Conservation (phyloP, 805 yeast genomes). For the Cyberlindnera galapagoensis region DNA sequence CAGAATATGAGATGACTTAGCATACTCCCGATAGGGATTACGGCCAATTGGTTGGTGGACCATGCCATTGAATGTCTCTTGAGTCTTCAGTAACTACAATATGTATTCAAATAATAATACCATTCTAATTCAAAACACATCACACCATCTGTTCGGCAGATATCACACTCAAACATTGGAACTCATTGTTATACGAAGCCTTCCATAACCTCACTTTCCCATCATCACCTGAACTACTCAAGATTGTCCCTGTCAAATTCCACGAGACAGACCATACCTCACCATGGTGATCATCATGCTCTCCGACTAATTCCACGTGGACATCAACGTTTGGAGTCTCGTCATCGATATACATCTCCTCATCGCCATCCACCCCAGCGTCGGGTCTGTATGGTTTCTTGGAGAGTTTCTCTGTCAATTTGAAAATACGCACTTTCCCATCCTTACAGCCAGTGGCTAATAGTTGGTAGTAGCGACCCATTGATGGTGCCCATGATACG, state of each 20-base stretch:
- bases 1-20: too few relatives aligned
- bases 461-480: conserved; percentile 83
- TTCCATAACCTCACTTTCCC: conserved; percentile 92
- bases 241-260: conserved; percentile 89
- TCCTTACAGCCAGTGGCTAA: conserved; percentile 96
- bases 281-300: conserved; percentile 69
- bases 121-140: not conserved
- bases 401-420: conserved; percentile 43
- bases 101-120: too few relatives aligned
- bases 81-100: too few relatives aligned
- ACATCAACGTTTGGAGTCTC: conserved; percentile 24
- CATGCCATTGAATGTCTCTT: too few relatives aligned
- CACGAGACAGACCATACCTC: conserved; percentile 97
- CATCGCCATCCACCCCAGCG: conserved; percentile 7
- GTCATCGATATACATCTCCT: conserved; percentile 16
- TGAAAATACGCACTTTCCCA: conserved; percentile 83
- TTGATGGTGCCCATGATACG: conserved; percentile 94
- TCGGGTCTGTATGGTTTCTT: conserved; percentile 4
- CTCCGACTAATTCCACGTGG: conserved; percentile 55
- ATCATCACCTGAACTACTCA: conserved; percentile 94
- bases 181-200: conserved; percentile 75
- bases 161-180: conserved; percentile 86
- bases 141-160: conserved; percentile 41
- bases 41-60: too few relatives aligned
- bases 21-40: too few relatives aligned